Evolutionary conservation across 306 rosid genomes (phyloP).

Genomic region (Cucumis melo): DNA sequence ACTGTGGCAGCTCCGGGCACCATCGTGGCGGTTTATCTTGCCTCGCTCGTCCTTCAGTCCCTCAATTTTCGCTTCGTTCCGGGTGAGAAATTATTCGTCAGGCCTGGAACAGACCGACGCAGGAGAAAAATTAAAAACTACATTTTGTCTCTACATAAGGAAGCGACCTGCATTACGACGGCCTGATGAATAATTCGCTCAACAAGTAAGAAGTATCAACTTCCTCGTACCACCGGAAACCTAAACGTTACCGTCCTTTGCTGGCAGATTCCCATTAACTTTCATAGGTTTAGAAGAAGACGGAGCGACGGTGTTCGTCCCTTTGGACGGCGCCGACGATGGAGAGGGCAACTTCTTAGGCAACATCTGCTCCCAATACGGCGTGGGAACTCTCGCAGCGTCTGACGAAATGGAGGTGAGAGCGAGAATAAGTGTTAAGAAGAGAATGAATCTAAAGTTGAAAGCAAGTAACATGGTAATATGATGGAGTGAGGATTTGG

Average conservation of each 20-base stretch:
- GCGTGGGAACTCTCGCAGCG: constrained; percentile 51
- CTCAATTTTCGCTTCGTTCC: background rate
- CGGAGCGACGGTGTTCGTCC: constrained; percentile 39
- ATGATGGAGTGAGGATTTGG: background rate
- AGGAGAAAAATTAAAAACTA: too few species aligned
- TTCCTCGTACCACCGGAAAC: background rate
- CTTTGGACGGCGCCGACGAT: constrained; percentile 78
- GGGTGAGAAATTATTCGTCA: background rate
- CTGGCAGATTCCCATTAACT: constrained; percentile 16
- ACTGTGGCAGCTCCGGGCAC: background rate
- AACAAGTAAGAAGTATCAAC: background rate
- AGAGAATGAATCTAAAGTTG: constrained; percentile 31
- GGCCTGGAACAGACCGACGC: background rate
- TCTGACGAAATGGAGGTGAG: constrained; percentile 32
- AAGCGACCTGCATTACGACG: background rate
- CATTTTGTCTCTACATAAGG: background rate
- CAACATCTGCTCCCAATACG: constrained; percentile 65
- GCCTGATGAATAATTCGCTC: background rate
- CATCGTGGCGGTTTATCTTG: too few species aligned
- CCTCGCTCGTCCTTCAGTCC: background rate
- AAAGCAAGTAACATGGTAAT: constrained; percentile 36
- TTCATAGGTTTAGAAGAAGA: constrained; percentile 20
- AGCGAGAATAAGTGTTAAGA: constrained; percentile 26
- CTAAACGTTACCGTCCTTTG: constrained; percentile 58
- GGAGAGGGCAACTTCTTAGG: constrained; percentile 85